These are phyloP conservation scores for Eleusine indica DNA, from an alignment of 176 grass and related monocot genomes.

Conservation along the genomic window DNA sequence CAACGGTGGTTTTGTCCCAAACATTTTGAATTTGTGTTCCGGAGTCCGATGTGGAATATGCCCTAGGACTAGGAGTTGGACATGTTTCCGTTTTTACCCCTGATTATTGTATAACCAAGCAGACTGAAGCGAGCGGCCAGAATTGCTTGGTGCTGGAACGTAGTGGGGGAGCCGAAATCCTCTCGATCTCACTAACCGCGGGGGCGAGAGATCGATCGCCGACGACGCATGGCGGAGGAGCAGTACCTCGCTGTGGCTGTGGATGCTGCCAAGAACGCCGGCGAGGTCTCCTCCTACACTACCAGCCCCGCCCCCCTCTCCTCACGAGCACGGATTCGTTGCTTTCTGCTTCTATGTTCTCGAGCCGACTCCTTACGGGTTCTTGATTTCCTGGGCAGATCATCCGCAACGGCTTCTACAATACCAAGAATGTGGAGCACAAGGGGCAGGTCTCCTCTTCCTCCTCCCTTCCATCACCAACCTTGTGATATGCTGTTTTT, in stretches of 20 bases:
- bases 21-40: neutral
- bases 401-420: slow-evolving; percentile 82
- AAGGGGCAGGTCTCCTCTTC: slow-evolving; percentile 75
- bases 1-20: too few species aligned
- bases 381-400: slow-evolving; percentile 51
- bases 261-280: slow-evolving; percentile 75
- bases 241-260: slow-evolving; percentile 76
- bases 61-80: neutral
- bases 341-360: neutral
- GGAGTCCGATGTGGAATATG: neutral
- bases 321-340: neutral
- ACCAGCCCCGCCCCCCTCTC: neutral
- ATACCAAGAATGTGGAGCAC: slow-evolving; percentile 94
- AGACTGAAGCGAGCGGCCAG: slow-evolving; percentile 19
- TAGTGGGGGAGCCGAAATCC: slow-evolving; percentile 5
- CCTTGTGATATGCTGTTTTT: neutral
- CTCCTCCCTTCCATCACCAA: neutral
- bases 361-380: slow-evolving; percentile 8
- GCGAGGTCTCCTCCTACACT: slow-evolving; percentile 51
- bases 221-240: slow-evolving; percentile 46
- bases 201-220: slow-evolving; percentile 16
- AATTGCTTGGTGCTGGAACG: slow-evolving; percentile 20
- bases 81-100: neutral
- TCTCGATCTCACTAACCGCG: neutral
- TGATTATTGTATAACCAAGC: neutral